Evolutionary conservation across 257 asterid genomes (phyloP).

Genomic region (Forsythia suspensa): DNA sequence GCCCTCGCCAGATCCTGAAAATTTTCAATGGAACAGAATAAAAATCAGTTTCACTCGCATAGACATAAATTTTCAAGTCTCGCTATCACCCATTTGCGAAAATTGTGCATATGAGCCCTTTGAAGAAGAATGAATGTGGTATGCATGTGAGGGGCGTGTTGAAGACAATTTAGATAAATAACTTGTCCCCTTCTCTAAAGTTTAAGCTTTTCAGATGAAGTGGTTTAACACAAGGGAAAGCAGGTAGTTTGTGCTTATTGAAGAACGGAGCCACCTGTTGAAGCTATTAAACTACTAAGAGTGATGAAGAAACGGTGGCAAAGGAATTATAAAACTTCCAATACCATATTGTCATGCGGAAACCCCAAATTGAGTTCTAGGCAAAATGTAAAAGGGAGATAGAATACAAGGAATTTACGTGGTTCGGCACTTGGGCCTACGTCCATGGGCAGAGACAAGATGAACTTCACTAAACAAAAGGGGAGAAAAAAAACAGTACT

Average conservation of each 20-base stretch:
- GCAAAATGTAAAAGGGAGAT: neutral
- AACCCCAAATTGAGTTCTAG: neutral
- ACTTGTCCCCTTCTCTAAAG: neutral
- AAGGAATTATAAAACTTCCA: too few species aligned
- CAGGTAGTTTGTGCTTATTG: too few species aligned
- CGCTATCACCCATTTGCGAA: neutral
- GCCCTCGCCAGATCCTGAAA: slow-evolving; percentile 88
- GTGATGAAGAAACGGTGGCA: too few species aligned
- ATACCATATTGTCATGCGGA: neutral
- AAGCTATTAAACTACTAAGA: too few species aligned
- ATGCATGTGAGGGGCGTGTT: neutral
- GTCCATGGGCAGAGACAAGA: neutral
- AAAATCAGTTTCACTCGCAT: neutral
- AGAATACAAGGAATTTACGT: neutral
- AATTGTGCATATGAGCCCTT: too few species aligned
- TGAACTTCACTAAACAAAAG: neutral
- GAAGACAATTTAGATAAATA: neutral
- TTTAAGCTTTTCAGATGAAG: neutral
- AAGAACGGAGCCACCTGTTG: too few species aligned
- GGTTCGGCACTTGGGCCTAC: neutral
- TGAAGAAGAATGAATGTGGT: neutral
- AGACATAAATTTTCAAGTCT: neutral
- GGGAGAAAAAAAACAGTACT: neutral
- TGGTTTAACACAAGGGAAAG: too few species aligned
- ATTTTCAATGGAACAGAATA: slow-evolving; percentile 4